Evolutionary conservation across 2,329 filamentous ascomycete species (phyloP), one percentile per base, ranked within the genome.

Genomic region (Cadophora sp.): DNA sequence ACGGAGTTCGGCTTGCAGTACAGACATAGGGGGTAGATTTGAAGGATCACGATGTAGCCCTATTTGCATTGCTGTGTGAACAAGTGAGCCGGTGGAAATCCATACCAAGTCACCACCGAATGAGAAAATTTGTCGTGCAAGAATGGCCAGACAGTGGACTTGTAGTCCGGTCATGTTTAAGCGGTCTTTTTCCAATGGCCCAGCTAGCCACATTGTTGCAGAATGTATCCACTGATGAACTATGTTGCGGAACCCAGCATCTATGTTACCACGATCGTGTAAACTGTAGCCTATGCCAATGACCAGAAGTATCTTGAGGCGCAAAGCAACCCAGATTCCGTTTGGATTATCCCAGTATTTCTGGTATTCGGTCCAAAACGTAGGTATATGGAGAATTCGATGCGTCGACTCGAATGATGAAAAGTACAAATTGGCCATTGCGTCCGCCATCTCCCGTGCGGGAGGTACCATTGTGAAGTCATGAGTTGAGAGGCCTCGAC

Each of bases 1-100:
- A 4, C 81, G 79, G 76, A 48, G n/a, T 8, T 48, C 45, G n/a
- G 7, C 45, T 22, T 48, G 45, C 18, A 48, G n/a, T 8, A 48
- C 13, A 0, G 78, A 68, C 75, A 81, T 79, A 8, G 65, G 24
- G 1, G 78, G 78, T 5, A 82, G 74, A 59, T 79, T 70, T 47
- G 75, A 77, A 0, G 81, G 81, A 53, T 83, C 81, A 9, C 80
- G 79, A 68, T 83, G 80, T 6, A 83, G 67, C 2, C 80, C 81
- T n/a, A 83, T 79, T 59, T 81, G 78, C 80, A 83, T 82, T 9
- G 80, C 80, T n/a, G 65, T 73, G 53, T 80, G 77, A 9, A 82
- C 62, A 0, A 83, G 76, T 0, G 80, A 79, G 0, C 81, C 81
- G 43, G 74, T 75, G 3, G 80, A 80, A 51, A 79, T 76, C 81